Base-by-base conservation (phyloP, 495 filamentous ascomycete genomes). In the Jackrogersella minutella region DNA sequence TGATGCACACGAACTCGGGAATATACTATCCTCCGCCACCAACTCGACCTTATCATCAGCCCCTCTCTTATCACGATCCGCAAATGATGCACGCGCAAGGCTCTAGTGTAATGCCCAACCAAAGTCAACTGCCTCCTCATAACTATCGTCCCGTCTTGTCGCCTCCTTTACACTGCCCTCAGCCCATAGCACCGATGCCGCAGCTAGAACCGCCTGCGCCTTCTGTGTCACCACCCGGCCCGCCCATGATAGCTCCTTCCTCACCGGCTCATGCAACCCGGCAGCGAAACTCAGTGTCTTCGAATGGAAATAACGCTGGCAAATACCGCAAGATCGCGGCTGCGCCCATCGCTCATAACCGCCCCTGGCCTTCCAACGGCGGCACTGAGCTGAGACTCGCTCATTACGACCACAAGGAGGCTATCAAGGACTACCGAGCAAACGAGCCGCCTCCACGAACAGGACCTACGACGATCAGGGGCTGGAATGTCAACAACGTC, bases 401-500 rank as follows among this genome's bases (percentile, higher is more conserved):
- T 0, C 80, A 76, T 47, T 83, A 82, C 50, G 79, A 83, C 56
- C 79, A 82, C 50, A 77, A 74, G 31, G 80, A 82, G 50, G 72
- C 76, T 1, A 79, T 82, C 57, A 81, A 80, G 50, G 81, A 82
- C 40, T 80, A 82, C 50, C 64, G 68, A 5, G 71, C 81, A 1
- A 73, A 73, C 22, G 79, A 82, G 37, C 74, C 80, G 5, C 80
- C 79, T 8, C 80, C 80, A 5, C 70, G 73, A 9, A 75, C 73
- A 10, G 81, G 81, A 0, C 80, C 81, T 0, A 81, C 78, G 2
- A 75, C 75, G 13, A 82, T 83, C n/a, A 59, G 81, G 16, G 81
- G 80, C 5, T 83, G 81, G 81, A 78, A 77, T n/a, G 76, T 81
- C 7, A 81, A 81, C 60, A 80, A 80, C 44, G 69, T 77, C 22